Conservation (phyloP, 1,139 yeast species). For the Yamadazyma pseudoaaseri region DNA sequence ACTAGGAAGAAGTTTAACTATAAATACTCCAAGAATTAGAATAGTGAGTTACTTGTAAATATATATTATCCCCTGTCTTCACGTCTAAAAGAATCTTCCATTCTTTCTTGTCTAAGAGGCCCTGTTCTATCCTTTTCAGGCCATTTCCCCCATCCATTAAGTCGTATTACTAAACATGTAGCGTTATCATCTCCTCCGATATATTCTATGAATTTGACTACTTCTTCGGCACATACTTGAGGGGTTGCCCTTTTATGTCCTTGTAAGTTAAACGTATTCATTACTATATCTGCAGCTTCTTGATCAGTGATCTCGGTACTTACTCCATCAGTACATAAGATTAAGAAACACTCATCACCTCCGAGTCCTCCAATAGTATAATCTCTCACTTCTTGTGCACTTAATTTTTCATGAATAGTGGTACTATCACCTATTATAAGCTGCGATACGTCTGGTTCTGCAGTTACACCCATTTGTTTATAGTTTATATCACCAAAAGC, state of each 20-base stretch:
- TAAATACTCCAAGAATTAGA: constrained; percentile 63
- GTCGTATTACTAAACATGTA: constrained; percentile 75
- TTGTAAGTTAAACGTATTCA: constrained; percentile 62
- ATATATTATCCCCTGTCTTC: constrained; percentile 16
- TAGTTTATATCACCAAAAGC: constrained; percentile 87
- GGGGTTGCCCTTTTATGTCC: constrained; percentile 79
- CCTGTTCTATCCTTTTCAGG: constrained; percentile 83
- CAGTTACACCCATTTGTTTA: constrained; percentile 80
- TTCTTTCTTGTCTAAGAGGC: constrained; percentile 67
- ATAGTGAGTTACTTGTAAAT: constrained; percentile 8
- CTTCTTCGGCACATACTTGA: constrained; percentile 81
- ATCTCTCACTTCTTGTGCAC: constrained; percentile 37
- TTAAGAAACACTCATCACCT: constrained; percentile 81
- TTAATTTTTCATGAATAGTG: constrained; percentile 31
- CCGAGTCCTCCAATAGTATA: constrained; percentile 53
- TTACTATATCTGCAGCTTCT: constrained; percentile 84
- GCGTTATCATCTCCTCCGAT: constrained; percentile 95
- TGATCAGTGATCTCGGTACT: constrained; percentile 81
- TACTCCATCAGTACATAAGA: constrained; percentile 84
- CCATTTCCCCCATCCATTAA: constrained; percentile 95
- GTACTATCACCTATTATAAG: constrained; percentile 57
- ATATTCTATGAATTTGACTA: constrained; percentile 78
- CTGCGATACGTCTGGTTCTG: constrained; percentile 87
- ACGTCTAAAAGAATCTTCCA: constrained; percentile 45
- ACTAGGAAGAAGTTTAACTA: constrained; percentile 86